Conservation (phyloP, 228 moss, liverwort and hornwort species). For the Sphagnum magellanicum region DNA sequence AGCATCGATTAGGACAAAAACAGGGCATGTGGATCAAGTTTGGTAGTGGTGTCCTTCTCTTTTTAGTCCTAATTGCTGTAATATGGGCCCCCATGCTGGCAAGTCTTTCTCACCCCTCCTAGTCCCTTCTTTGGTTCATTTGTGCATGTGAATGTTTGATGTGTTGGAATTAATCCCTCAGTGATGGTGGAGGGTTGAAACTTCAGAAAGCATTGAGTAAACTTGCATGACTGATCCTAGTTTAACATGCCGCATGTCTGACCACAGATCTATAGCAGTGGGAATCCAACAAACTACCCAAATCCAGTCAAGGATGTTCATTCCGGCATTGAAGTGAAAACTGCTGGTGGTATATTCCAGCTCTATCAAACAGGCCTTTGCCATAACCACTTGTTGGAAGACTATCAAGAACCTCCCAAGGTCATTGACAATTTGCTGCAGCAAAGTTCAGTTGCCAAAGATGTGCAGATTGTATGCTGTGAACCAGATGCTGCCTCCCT, state of each 20-base stretch:
- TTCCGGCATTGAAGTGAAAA: slow-evolving; percentile 62
- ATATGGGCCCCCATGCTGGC: slow-evolving; percentile 99
- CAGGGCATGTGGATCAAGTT: slow-evolving; percentile 92
- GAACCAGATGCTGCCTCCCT: slow-evolving; percentile 78
- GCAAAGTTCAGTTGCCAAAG: slow-evolving; percentile 16
- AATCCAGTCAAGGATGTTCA: slow-evolving; percentile 72
- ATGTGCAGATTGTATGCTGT: slow-evolving; percentile 88
- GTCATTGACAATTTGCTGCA: slow-evolving; percentile 5
- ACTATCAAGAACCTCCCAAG: slow-evolving; percentile 18
- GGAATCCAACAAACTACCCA: slow-evolving; percentile 86
- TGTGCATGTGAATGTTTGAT: too few species aligned
- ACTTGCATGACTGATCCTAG: too few species aligned
- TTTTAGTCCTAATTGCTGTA: slow-evolving; percentile 64
- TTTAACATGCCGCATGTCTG: too few species aligned
- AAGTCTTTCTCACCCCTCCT: slow-evolving; percentile 1
- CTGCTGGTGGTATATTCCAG: slow-evolving; percentile 65
- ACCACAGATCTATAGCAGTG: slow-evolving; percentile 77
- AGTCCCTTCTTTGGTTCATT: too few species aligned
- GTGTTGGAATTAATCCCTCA: too few species aligned
- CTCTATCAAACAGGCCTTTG: slow-evolving; percentile 88
- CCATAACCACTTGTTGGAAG: slow-evolving; percentile 53
- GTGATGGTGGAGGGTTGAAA: too few species aligned
- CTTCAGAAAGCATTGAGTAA: too few species aligned
- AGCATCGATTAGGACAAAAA: slow-evolving; percentile 76
- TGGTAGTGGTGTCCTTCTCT: slow-evolving; percentile 75